Base-by-base conservation (phyloP, 1,284 basidiomycete species). In the Singerocomus inundabilis region DNA sequence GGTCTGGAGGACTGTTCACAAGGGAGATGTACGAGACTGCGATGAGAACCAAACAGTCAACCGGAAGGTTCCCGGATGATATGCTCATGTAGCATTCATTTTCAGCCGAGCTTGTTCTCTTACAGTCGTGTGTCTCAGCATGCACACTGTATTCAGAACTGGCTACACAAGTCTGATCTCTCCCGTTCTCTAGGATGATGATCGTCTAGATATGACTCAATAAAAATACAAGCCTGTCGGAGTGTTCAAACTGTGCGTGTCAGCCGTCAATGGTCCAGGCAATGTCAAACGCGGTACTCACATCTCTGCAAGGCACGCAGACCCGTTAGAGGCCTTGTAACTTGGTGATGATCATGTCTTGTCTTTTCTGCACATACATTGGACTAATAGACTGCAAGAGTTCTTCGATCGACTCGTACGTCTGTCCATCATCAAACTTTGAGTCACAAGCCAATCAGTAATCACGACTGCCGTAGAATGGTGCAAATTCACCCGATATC, bases 361-460 rank as follows among this genome's bases (percentile, higher is more conserved):
- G 73, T 52, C 71, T 71, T 53, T 70, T 76, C 49, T 67, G 64
- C 38, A 64, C 64, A 57, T 82, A 87, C 53, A 73, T 60, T 10
- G 72, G 69, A 61, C 84, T 87, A 47, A 73, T 60, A 6, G 73
- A 70, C 45, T 73, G 70, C 28, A 87, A 70, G 21, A 86, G 71
- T 30, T 70, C 72, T 44, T 86, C 85, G 24, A 86, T 59, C 16
- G 73, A 77, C 62, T 87, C 84, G 47, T 78, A 80, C 6, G 64
- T 58, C 39, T 60, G 57, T 41, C 61, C 59, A 34, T 35, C 51
- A 25, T 57, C 56, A 24, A 51, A 33, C 60, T 64, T 54, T 43
- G 36, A 32, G 48, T 44, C 11, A 25, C 15, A 32, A 44, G 3
- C 30, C 30, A 35, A 47, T 63, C 46, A 55, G 46, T 18, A n/a